These are phyloP conservation scores for Trypanosoma melophagium DNA, from an alignment of 208 protist genomes.

Conservation along the genomic window DNA sequence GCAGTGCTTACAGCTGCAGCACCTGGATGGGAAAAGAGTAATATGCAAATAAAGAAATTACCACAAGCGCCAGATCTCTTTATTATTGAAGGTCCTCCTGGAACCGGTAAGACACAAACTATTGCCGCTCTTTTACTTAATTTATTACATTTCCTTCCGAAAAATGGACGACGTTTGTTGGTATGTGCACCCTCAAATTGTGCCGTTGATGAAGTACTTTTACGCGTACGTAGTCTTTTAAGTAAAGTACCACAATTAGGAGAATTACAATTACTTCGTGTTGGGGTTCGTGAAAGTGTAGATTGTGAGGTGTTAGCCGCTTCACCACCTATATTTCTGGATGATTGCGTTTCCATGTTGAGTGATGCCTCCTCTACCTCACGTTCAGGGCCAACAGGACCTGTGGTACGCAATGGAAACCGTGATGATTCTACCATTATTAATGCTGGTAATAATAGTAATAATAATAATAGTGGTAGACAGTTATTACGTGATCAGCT, in stretches of 20 bases:
- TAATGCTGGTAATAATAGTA: not conserved
- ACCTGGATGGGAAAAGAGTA: constrained; percentile 39
- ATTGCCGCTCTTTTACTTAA: constrained; percentile 69
- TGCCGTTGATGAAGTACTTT: constrained; percentile 80
- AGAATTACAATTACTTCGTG: constrained; percentile 42
- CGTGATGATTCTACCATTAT: not conserved
- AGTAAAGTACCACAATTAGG: constrained; percentile 16
- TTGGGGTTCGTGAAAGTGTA: constrained; percentile 68
- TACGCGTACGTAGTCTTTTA: constrained; percentile 57
- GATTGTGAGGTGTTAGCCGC: constrained; percentile 53
- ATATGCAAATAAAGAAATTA: not conserved
- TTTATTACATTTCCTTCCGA: constrained; percentile 57
- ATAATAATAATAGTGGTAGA: not conserved
- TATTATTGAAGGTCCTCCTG: constrained; percentile 86
- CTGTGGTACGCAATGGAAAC: not conserved
- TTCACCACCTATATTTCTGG: constrained; percentile 58
- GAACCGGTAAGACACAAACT: constrained; percentile 92
- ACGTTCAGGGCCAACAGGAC: not conserved
- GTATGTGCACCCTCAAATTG: constrained; percentile 87
- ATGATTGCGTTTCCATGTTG: constrained; percentile 40
- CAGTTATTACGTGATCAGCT: constrained; percentile 31
- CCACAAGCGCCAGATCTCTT: constrained; percentile 45
- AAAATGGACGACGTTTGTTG: constrained; percentile 40
- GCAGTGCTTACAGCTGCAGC: constrained; percentile 50
- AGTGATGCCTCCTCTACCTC: not conserved